Percentiles rank a stretch among this genome's conserved stretches.
These are phyloP conservation scores for Cunninghamia lanceolata DNA, from an alignment of 75 land plant species.

Conservation along the genomic window DNA sequence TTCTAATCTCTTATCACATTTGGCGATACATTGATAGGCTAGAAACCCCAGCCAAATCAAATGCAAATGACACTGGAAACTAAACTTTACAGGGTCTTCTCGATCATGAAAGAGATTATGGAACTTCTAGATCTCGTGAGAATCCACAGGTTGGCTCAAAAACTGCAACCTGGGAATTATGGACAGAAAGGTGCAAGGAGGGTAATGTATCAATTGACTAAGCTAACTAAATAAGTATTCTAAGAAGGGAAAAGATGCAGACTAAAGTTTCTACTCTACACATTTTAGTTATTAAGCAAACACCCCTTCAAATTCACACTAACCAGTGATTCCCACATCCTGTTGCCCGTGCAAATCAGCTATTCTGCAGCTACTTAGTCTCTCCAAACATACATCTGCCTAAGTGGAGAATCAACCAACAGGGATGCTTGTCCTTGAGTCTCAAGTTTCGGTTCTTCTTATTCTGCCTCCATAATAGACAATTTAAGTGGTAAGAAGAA, in stretches of 20 bases:
- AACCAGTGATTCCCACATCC: not conserved
- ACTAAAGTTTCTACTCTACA: not conserved
- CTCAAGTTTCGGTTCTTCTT: not conserved
- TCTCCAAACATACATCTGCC: constrained; percentile 11
- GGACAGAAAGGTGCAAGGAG: not conserved
- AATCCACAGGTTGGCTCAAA: constrained; percentile 8
- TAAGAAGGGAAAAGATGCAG: not conserved
- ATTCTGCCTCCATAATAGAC: not conserved
- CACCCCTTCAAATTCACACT: not conserved
- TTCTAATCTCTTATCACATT: not conserved
- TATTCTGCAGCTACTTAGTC: too few relatives aligned
- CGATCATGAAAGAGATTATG: not conserved
- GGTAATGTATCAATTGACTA: not conserved
- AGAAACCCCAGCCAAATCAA: not conserved
- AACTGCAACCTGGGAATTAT: not conserved
- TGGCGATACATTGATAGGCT: not conserved
- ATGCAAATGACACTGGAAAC: constrained; percentile 1
- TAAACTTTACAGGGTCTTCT: not conserved
- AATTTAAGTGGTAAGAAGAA: not conserved
- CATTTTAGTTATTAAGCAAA: not conserved
- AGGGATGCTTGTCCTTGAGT: not conserved
- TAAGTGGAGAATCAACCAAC: not conserved
- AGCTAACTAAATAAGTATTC: not conserved
- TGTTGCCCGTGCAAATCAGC: not conserved
- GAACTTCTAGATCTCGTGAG: not conserved